Evolutionary conservation across 2,329 filamentous ascomycete species (phyloP).

Genomic region (Onygenales sp.): DNA sequence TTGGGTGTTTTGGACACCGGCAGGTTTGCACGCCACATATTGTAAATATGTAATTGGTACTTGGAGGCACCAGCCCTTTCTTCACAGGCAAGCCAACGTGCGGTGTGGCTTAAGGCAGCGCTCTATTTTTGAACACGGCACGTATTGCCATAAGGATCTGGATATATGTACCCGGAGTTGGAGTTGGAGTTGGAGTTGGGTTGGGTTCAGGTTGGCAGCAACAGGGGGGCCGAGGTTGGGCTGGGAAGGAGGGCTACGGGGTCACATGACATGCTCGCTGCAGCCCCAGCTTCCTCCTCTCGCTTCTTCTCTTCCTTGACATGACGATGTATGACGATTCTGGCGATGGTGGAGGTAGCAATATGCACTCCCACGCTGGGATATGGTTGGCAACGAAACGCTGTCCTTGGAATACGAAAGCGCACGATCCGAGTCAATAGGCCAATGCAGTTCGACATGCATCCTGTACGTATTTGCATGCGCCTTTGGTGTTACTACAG

Average conservation of each 20-base stretch:
- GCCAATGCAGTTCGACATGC: not conserved
- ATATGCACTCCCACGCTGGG: not conserved
- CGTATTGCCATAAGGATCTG: not conserved
- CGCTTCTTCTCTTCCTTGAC: not conserved
- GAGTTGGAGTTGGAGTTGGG: too few relatives aligned
- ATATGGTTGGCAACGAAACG: not conserved
- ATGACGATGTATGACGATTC: not conserved
- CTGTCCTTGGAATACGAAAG: not conserved
- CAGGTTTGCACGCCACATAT: not conserved
- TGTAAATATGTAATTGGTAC: not conserved
- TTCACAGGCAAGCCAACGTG: not conserved
- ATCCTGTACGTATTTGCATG: not conserved
- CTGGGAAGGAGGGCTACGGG: not conserved
- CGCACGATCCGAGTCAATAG: not conserved
- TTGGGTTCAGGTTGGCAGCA: too few relatives aligned
- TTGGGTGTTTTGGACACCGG: not conserved
- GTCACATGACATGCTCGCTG: not conserved
- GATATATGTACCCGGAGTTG: not conserved
- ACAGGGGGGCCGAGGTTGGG: too few relatives aligned
- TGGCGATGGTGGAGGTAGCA: not conserved
- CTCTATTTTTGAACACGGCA: not conserved
- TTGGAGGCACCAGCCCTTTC: not conserved
- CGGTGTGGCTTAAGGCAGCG: not conserved
- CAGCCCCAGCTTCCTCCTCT: not conserved
- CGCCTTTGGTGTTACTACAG: not conserved